Percentiles rank a stretch among this genome's conserved stretches.
phyloP scores from a whole-genome alignment of 805 yeast species.

The Candida insectalens region DNA sequence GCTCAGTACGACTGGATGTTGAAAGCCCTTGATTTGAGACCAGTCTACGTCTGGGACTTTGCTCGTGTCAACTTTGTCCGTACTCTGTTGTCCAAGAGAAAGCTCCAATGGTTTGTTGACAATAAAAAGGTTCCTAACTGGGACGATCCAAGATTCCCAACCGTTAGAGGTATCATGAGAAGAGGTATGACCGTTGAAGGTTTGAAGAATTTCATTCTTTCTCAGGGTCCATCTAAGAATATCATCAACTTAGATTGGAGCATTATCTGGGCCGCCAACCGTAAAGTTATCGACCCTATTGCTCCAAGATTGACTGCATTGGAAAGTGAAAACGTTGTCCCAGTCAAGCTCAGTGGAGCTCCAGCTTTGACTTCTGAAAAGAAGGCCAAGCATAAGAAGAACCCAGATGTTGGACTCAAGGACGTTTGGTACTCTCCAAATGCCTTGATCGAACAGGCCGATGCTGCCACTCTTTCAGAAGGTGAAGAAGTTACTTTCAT shows the following conservation, averaged over 20 bases:
- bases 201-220: conserved; percentile 80
- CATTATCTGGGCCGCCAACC: conserved; percentile 94
- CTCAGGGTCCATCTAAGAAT: conserved; percentile 98
- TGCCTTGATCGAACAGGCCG: conserved; percentile 77
- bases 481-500: conserved; percentile 94
- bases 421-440: conserved; percentile 57
- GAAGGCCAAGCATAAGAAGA: conserved; percentile 92
- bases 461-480: conserved; percentile 55
- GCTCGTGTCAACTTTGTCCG: conserved; percentile 95
- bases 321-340: conserved; percentile 52
- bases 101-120: conserved; percentile 98
- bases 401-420: conserved; percentile 82
- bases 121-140: conserved; percentile 79
- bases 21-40: conserved; percentile 69
- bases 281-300: conserved; percentile 92
- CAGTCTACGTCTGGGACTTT: conserved; percentile 96
- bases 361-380: conserved; percentile 61
- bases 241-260: conserved; percentile 97
- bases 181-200: conserved; percentile 99
- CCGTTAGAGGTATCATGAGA: conserved; percentile 98
- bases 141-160: conserved; percentile 99
- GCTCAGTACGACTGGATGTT: conserved; percentile 97
- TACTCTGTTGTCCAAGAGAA: conserved; percentile 92
- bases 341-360: conserved; percentile 56
- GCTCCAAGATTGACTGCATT: conserved; percentile 95